phyloP scores from a whole-genome alignment of 2,329 filamentous ascomycete genomes.

The Leptographium procerum region DNA sequence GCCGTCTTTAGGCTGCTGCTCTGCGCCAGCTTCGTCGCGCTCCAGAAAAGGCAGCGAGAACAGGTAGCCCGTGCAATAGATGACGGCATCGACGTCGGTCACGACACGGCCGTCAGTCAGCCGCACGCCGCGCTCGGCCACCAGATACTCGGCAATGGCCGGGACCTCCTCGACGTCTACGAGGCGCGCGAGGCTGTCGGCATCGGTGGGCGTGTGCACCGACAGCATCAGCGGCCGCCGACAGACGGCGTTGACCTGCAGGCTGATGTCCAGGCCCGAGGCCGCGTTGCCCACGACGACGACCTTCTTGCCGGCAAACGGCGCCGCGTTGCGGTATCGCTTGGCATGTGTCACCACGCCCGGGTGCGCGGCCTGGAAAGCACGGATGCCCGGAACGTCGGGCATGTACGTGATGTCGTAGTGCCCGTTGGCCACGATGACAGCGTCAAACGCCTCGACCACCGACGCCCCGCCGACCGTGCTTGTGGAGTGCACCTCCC shows the following conservation, averaged over 20 bases:
- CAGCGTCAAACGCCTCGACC: slow-evolving; percentile 53
- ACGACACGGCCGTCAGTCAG: slow-evolving; percentile 56
- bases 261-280: slow-evolving; percentile 72
- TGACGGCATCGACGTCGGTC: slow-evolving; percentile 56
- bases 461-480: background rate
- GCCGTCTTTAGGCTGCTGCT: background rate
- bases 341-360: slow-evolving; percentile 63
- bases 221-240: slow-evolving; percentile 52
- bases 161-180: slow-evolving; percentile 37
- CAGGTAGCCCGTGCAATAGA: slow-evolving; percentile 87
- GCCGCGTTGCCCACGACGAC: slow-evolving; percentile 76
- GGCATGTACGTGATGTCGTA: slow-evolving; percentile 61
- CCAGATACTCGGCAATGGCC: slow-evolving; percentile 46
- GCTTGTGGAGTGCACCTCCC: slow-evolving; percentile 48
- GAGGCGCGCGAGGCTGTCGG: slow-evolving; percentile 31
- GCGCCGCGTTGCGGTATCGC: slow-evolving; percentile 56
- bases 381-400: slow-evolving; percentile 43
- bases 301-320: slow-evolving; percentile 60
- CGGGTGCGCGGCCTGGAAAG: slow-evolving; percentile 49
- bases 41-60: slow-evolving; percentile 68
- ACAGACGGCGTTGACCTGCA: slow-evolving; percentile 57
- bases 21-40: slow-evolving; percentile 9
- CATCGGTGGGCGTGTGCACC: slow-evolving; percentile 39
- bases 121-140: slow-evolving; percentile 44
- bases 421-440: slow-evolving; percentile 66